These are phyloP conservation scores for Colletotrichum musae DNA, from an alignment of 2,329 filamentous ascomycete species.

Conservation along the genomic window DNA sequence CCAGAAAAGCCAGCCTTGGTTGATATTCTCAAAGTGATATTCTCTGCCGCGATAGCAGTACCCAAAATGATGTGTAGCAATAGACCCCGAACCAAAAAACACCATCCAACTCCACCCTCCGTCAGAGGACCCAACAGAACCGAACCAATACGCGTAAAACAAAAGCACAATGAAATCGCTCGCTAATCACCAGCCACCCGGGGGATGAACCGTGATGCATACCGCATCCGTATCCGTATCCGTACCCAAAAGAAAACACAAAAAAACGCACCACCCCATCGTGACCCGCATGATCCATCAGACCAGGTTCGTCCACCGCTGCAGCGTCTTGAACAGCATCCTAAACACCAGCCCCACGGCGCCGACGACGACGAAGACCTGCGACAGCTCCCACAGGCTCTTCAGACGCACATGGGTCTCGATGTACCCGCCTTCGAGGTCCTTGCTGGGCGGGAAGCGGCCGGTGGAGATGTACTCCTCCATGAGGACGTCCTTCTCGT, in stretches of 20 bases:
- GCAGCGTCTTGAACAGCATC: slow-evolving; percentile 50
- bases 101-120: neutral
- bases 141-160: neutral
- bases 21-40: neutral
- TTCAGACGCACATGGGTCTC: slow-evolving; percentile 72
- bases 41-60: neutral
- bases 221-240: neutral
- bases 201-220: slow-evolving; percentile 8
- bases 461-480: slow-evolving; percentile 85
- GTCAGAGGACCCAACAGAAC: neutral
- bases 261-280: neutral
- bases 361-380: slow-evolving; percentile 67
- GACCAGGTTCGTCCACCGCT: neutral
- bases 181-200: slow-evolving; percentile 28
- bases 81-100: neutral
- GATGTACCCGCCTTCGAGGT: slow-evolving; percentile 62
- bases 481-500: slow-evolving; percentile 90
- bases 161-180: slow-evolving; percentile 15
- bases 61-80: neutral
- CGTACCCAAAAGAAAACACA: neutral
- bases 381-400: slow-evolving; percentile 68
- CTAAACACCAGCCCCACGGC: slow-evolving; percentile 59
- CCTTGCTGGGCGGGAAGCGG: slow-evolving; percentile 76
- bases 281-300: neutral
- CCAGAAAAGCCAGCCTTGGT: neutral